Percentiles rank a stretch among this genome's conserved stretches.
These are phyloP conservation scores for Guillardia theta DNA, from an alignment of 78 protist species.

Conservation along the genomic window DNA sequence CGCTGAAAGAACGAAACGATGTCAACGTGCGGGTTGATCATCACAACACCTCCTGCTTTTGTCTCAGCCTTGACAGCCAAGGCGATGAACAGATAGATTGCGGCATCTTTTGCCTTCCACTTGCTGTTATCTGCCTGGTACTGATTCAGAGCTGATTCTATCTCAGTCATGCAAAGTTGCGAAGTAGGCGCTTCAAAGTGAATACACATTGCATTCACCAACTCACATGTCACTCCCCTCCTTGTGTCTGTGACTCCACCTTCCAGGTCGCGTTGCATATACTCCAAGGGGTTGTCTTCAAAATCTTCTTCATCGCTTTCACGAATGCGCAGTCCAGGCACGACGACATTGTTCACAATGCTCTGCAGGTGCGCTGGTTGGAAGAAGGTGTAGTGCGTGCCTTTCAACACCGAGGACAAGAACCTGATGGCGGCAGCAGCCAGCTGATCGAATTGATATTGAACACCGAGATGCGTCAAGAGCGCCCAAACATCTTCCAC, in stretches of 20 bases:
- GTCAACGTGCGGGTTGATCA: constrained; percentile 41
- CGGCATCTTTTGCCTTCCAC: constrained; percentile 85
- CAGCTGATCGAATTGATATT: constrained; percentile 13
- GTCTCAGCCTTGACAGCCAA: constrained; percentile 65
- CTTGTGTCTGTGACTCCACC: constrained; percentile 89
- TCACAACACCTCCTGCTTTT: neutral
- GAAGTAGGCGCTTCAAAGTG: constrained; percentile 69
- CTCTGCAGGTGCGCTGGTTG: constrained; percentile 54
- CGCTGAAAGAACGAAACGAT: constrained; percentile 65
- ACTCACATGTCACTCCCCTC: constrained; percentile 78
- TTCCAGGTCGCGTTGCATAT: constrained; percentile 88
- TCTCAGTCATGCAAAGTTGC: constrained; percentile 59
- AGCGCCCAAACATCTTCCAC: constrained; percentile 19
- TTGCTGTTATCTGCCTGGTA: constrained; percentile 42
- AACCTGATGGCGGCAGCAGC: constrained; percentile 66
- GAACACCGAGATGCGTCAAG: neutral
- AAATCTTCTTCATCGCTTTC: constrained; percentile 79
- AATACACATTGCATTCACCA: constrained; percentile 80
- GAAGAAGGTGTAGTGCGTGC: constrained; percentile 71
- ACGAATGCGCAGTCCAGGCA: constrained; percentile 78
- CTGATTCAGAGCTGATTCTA: constrained; percentile 45
- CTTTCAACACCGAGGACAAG: constrained; percentile 67
- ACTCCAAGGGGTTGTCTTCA: constrained; percentile 81
- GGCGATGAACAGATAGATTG: constrained; percentile 87
- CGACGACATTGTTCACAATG: constrained; percentile 76